Evolutionary conservation across 2,329 filamentous ascomycete genomes (phyloP).

Genomic region (Botryotinia narcissicola): DNA sequence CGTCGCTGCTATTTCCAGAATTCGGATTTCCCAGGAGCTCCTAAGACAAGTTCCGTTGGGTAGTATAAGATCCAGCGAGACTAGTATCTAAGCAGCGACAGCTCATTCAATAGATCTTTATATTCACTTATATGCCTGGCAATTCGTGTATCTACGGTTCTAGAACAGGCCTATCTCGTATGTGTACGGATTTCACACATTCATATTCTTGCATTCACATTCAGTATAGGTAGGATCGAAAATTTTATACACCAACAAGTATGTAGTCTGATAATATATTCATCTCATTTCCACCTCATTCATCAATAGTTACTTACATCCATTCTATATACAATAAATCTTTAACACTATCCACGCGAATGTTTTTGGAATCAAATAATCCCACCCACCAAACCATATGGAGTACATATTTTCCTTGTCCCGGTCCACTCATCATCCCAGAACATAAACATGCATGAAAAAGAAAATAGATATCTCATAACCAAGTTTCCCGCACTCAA

Average conservation of each 20-base stretch:
- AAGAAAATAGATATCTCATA: conserved; percentile 16
- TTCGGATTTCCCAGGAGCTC: neutral
- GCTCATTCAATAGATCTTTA: neutral
- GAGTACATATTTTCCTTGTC: conserved; percentile 4
- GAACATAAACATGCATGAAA: neutral
- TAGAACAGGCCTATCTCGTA: neutral
- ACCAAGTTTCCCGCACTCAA: neutral
- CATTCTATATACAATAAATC: neutral
- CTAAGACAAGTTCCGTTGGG: neutral
- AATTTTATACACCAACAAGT: neutral
- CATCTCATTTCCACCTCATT: neutral
- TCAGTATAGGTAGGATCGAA: neutral
- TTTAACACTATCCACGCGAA: neutral
- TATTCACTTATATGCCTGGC: neutral
- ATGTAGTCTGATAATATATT: neutral
- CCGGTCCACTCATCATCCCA: neutral
- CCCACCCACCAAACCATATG: neutral
- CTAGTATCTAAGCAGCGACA: neutral
- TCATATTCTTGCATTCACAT: neutral
- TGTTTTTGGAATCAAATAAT: neutral
- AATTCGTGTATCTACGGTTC: neutral
- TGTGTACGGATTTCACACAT: neutral
- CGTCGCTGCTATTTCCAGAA: neutral
- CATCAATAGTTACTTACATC: neutral
- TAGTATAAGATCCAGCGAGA: neutral